phyloP scores from a whole-genome alignment of 345 rosid species.

The Clarkia xantiana region DNA sequence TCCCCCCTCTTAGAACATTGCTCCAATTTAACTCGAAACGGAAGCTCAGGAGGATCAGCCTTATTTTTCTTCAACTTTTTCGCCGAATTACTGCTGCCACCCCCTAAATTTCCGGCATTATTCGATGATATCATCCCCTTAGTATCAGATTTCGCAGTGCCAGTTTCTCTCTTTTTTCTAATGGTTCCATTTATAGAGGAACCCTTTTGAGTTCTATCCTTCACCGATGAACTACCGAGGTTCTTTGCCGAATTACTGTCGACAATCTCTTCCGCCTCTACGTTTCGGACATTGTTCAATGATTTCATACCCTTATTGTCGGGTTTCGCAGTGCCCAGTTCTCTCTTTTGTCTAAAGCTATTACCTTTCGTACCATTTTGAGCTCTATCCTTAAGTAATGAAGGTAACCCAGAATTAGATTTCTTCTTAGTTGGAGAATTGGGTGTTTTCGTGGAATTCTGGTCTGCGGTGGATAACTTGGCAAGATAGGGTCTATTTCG shows the following conservation, averaged over 20 bases:
- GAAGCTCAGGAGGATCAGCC: constrained; percentile 13
- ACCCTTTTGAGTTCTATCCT: constrained; percentile 16
- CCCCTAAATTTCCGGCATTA: constrained; percentile 1
- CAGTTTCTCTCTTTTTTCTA: constrained; percentile 10
- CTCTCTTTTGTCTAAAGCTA: background rate
- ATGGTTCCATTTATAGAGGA: constrained; percentile 6
- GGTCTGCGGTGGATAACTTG: constrained; percentile 17
- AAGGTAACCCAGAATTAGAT: constrained; percentile 17
- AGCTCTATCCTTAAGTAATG: constrained; percentile 1
- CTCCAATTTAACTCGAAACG: constrained; percentile 26
- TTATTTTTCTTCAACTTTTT: constrained; percentile 19
- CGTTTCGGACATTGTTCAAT: background rate
- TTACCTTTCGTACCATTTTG: constrained; percentile 1
- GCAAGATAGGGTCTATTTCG: constrained; percentile 9
- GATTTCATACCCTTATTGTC: background rate
- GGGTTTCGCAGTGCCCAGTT: too few species aligned
- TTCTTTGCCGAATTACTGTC: constrained; percentile 11
- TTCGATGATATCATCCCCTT: background rate
- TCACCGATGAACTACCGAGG: constrained; percentile 15
- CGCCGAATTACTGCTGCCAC: constrained; percentile 6
- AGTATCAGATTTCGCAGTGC: constrained; percentile 5
- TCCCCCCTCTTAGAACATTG: constrained; percentile 53
- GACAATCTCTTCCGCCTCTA: constrained; percentile 3
- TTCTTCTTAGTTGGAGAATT: constrained; percentile 11
- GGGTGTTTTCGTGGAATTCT: constrained; percentile 4